Base-by-base conservation (phyloP, 1,284 basidiomycete species). In the Ganoderma lingzhi region DNA sequence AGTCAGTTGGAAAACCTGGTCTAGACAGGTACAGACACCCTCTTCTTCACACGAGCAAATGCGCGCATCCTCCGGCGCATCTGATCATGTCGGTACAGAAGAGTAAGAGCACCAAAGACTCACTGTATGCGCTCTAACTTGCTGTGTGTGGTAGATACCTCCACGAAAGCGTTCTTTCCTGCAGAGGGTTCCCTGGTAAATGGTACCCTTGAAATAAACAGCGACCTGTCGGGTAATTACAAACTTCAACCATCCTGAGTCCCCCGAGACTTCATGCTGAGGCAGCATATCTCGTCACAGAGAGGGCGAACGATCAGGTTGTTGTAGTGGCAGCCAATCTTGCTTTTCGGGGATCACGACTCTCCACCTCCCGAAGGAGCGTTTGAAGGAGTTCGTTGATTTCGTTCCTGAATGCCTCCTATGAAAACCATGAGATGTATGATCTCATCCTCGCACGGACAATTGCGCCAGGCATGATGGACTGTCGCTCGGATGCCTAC, bases 341-440 rank as follows among this genome's bases (percentile, higher is more conserved):
- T 61, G 69, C 62, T 42, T 70, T 68, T 32, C 71, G 69, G 58
- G 71, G 71, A 55, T 72, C 71, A 15, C 41, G 65, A 53, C 37
- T 65, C 30, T 70, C 69, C 9, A 66, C 56, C 12, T 70, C 67
- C 35, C 62, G 66, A 32, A 66, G 41, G 6, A 70, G 45, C 5
- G 32, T 51, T 37, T 66, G 66, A 9, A 70, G 56, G 6, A 59
- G 56, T 30, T 39, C 59, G n/a, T 61, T 19, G 39, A 61, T 37
- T 28, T 72, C 71, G 19, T 19, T 37, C 48, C 60, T 59, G 69
- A 72, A 72, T 1, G 44, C 30, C 3, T 72, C 66, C 71, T 72
- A 19, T 39, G 37, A 23, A 30, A 61, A 17, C 10, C 14, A 28
- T 61, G 39, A 41, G 59, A 61, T n/a, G 17, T 15, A 32, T 61